A percentile compares a stretch with the other conserved stretches of the same genome.
phyloP scores from a whole-genome alignment of 2,329 filamentous ascomycete species.

The Albophoma yamanashiensis region DNA sequence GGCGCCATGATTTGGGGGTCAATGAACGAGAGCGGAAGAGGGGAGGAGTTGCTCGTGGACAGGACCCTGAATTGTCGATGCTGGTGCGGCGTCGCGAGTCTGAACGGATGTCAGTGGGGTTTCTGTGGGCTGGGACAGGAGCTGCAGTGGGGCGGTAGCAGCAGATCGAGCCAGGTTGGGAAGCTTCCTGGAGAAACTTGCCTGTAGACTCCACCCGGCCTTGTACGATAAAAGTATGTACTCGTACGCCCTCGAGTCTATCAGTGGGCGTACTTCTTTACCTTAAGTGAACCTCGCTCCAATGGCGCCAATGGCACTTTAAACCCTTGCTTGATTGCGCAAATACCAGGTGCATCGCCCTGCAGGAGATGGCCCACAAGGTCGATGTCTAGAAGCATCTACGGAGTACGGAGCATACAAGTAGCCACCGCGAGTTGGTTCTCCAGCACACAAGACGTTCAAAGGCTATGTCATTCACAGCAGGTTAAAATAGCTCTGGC shows the following conservation, averaged over 20 bases:
- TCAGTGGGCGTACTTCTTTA: too few species aligned
- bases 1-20: slow-evolving; percentile 60
- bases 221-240: background rate
- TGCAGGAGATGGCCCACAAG: background rate
- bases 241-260: too few species aligned
- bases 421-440: background rate
- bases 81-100: background rate
- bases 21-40: background rate
- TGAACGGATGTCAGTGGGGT: slow-evolving; percentile 8
- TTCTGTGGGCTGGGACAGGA: background rate
- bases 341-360: background rate
- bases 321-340: too few species aligned
- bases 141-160: slow-evolving; percentile 7
- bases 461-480: background rate
- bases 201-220: background rate
- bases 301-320: background rate
- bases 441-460: too few species aligned
- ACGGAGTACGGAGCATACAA: too few species aligned
- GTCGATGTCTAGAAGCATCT: background rate
- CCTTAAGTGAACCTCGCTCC: too few species aligned
- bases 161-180: background rate
- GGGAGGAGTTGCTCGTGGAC: background rate
- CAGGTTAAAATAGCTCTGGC: background rate
- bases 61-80: background rate
- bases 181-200: background rate